phyloP scores from a whole-genome alignment of 805 yeast genomes.

The Saccharomycopsis vini region DNA sequence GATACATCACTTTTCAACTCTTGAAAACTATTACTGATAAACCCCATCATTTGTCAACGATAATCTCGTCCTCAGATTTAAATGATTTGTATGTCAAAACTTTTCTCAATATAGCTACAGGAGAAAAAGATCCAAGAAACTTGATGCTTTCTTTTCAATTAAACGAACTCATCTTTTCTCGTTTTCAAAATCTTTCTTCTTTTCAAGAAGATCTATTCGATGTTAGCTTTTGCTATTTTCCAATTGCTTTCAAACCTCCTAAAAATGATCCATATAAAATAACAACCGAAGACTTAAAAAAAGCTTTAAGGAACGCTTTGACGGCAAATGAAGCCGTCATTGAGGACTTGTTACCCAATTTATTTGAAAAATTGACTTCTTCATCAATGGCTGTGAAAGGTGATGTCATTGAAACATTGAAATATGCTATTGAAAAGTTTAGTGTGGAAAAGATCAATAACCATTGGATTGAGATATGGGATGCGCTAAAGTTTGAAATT shows the following conservation, averaged over 20 bases:
- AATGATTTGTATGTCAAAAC: conserved; percentile 41
- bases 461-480: conserved; percentile 75
- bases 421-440: conserved; percentile 46
- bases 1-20: conserved; percentile 51
- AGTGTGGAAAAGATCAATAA: conserved; percentile 38
- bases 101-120: conserved; percentile 62
- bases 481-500: conserved; percentile 81
- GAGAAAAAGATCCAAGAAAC: conserved; percentile 94
- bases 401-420: conserved; percentile 62
- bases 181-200: conserved; percentile 32
- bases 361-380: conserved; percentile 72
- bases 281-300: conserved; percentile 63
- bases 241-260: conserved; percentile 84
- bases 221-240: conserved; percentile 88
- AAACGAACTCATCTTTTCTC: conserved; percentile 37
- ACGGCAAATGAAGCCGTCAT: conserved; percentile 56
- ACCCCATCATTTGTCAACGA: conserved; percentile 22
- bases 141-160: conserved; percentile 60
- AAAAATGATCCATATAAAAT: conserved; percentile 78
- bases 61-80: conserved; percentile 15
- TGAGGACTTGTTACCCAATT: conserved; percentile 63
- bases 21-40: conserved; percentile 30
- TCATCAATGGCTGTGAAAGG: conserved; percentile 63
- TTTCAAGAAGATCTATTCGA: conserved; percentile 69
- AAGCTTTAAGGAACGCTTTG: conserved; percentile 50